Conservation (phyloP, 192 early-diverging fungal genomes). For the Mortierella claussenii region DNA sequence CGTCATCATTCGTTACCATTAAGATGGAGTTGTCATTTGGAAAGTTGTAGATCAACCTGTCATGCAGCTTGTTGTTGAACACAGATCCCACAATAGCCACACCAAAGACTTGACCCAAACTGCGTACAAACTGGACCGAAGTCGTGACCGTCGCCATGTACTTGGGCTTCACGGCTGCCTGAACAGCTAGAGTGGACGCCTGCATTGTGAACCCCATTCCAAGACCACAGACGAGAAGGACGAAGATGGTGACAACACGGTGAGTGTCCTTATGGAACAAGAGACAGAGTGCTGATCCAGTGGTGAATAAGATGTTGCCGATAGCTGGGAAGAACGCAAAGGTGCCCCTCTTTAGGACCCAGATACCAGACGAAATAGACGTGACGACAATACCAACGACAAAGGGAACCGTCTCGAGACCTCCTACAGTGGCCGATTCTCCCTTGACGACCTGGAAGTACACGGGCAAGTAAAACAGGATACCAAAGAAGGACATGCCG, state of each 20-base stretch:
- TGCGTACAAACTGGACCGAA: constrained; percentile 61
- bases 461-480: constrained; percentile 73
- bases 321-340: constrained; percentile 61
- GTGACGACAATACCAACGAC: constrained; percentile 64
- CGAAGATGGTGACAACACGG: constrained; percentile 62
- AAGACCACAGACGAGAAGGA: constrained; percentile 62
- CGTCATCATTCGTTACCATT: constrained; percentile 8
- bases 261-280: constrained; percentile 62
- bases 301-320: constrained; percentile 62
- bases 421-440: constrained; percentile 62
- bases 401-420: constrained; percentile 72
- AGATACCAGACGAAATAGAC: constrained; percentile 63
- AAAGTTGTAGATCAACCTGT: constrained; percentile 2
- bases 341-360: constrained; percentile 63
- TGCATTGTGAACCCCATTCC: constrained; percentile 70
- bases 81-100: constrained; percentile 58
- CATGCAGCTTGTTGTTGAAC: constrained; percentile 42
- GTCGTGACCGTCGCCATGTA: constrained; percentile 66
- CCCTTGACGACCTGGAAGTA: constrained; percentile 71
- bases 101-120: constrained; percentile 67
- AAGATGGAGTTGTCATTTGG: constrained; percentile 6
- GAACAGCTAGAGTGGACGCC: constrained; percentile 56
- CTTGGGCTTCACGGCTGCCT: constrained; percentile 51
- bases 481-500: constrained; percentile 68
- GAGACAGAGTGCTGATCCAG: constrained; percentile 67